A percentile compares a stretch with the other conserved stretches of the same genome.
Conservation (phyloP, 23 red algal genomes). For the Gracilaria gracilis region DNA sequence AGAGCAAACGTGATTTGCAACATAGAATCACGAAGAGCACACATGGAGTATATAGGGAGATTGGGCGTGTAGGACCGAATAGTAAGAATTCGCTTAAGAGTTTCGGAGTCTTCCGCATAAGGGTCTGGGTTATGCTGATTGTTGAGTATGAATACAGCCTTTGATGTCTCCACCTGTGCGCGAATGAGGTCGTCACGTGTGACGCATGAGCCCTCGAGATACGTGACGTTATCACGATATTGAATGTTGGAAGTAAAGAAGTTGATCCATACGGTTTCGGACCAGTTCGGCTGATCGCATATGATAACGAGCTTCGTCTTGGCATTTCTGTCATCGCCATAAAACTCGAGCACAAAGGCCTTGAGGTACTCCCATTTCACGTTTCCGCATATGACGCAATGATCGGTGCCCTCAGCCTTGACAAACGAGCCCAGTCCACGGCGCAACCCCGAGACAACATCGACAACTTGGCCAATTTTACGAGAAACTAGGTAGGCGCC, state of each 20-base stretch:
- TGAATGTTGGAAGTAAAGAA: constrained; percentile 67
- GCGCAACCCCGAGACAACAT: constrained; percentile 65
- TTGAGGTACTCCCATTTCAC: constrained; percentile 85
- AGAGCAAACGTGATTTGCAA: constrained; percentile 80
- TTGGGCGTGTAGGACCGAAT: constrained; percentile 72
- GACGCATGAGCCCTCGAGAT: constrained; percentile 71
- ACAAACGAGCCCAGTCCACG: constrained; percentile 72
- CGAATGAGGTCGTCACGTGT: constrained; percentile 65
- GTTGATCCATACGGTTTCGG: constrained; percentile 68
- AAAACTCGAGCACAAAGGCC: constrained; percentile 79
- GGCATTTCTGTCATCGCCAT: constrained; percentile 39
- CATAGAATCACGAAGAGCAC: constrained; percentile 73
- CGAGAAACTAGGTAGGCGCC: constrained; percentile 72
- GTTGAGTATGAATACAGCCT: constrained; percentile 79
- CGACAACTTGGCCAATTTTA: constrained; percentile 69
- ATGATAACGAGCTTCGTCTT: constrained; percentile 73
- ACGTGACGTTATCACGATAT: constrained; percentile 68
- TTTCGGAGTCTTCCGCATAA: constrained; percentile 75
- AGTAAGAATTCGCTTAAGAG: constrained; percentile 78
- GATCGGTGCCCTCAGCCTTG: constrained; percentile 64
- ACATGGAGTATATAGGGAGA: constrained; percentile 81
- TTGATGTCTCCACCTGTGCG: constrained; percentile 73
- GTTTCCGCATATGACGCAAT: constrained; percentile 76
- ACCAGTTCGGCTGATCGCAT: constrained; percentile 74
- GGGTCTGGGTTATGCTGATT: constrained; percentile 82